Evolutionary conservation across 768 basidiomycete species (phyloP).

Genomic region (Auricularia auricula-judae): DNA sequence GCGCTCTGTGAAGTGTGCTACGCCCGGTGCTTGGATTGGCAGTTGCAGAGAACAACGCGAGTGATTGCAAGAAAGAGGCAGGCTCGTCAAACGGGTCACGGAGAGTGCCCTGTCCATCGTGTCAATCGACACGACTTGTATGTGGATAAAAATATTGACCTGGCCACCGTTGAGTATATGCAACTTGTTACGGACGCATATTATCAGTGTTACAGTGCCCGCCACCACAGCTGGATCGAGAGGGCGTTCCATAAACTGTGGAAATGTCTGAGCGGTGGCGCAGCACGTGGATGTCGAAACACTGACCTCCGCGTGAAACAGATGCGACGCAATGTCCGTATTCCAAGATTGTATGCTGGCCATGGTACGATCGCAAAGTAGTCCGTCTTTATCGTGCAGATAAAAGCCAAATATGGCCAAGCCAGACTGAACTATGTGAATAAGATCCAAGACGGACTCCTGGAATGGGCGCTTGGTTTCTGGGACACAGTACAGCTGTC

Average conservation of each 20-base stretch:
- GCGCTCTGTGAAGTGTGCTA: constrained; percentile 15
- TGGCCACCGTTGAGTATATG: constrained; percentile 30
- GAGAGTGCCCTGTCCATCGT: constrained; percentile 30
- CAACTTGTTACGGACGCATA: constrained; percentile 60
- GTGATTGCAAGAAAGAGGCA: constrained; percentile 38
- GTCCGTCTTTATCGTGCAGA: constrained; percentile 39
- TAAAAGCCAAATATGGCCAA: constrained; percentile 65
- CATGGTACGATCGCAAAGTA: constrained; percentile 69
- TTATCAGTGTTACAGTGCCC: constrained; percentile 57
- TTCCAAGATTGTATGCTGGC: constrained; percentile 64
- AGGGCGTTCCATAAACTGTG: constrained; percentile 56
- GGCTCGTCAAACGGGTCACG: constrained; percentile 76
- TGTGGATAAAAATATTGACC: constrained; percentile 20
- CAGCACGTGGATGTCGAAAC: not conserved
- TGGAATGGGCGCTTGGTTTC: constrained; percentile 24
- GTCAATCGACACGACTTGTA: not conserved
- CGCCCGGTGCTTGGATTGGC: not conserved
- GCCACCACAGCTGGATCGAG: constrained; percentile 65
- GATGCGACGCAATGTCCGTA: constrained; percentile 49
- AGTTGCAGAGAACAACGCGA: constrained; percentile 22
- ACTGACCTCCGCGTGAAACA: constrained; percentile 48
- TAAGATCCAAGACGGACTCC: constrained; percentile 61
- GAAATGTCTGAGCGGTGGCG: not conserved
- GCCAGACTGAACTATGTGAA: constrained; percentile 62
- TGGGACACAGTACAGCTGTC: constrained; percentile 52